Evolutionary conservation across 2,329 filamentous ascomycete genomes (phyloP).

Genomic region (Hymenoscyphus infarciens): DNA sequence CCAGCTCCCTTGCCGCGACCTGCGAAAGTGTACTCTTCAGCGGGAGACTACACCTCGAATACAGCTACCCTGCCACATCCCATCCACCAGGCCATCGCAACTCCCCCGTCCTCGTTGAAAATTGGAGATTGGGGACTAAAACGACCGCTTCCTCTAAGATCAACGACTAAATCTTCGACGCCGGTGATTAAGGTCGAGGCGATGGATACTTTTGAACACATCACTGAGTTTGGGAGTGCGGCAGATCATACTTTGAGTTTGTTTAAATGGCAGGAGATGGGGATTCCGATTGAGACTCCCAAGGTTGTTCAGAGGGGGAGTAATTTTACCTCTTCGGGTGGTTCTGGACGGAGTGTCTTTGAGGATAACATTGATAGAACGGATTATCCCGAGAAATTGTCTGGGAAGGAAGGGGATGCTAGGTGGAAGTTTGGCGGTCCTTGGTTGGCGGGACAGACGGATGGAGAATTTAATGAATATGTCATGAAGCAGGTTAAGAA

Average conservation of each 20-base stretch:
- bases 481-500: constrained; percentile 51
- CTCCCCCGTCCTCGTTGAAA: constrained; percentile 65
- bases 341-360: constrained; percentile 50
- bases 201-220: constrained; percentile 79
- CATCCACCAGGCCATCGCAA: constrained; percentile 78
- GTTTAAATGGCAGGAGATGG: constrained; percentile 81
- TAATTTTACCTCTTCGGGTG: constrained; percentile 4
- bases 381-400: constrained; percentile 32
- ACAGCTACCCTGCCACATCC: constrained; percentile 74
- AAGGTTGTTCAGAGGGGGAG: constrained; percentile 12
- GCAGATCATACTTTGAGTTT: constrained; percentile 77
- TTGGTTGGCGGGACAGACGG: constrained; percentile 60
- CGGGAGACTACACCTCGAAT: constrained; percentile 52
- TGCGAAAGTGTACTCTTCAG: constrained; percentile 45
- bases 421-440: constrained; percentile 67
- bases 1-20: constrained; percentile 70
- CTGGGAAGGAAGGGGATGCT: constrained; percentile 39
- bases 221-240: constrained; percentile 84
- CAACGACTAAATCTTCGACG: constrained; percentile 67
- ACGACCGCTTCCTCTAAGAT: constrained; percentile 72
- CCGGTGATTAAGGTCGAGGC: constrained; percentile 73
- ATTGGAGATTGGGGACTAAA: constrained; percentile 94
- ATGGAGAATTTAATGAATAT: constrained; percentile 57
- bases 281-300: constrained; percentile 64
- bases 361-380: constrained; percentile 56